Evolutionary conservation across 164 flowering plant genomes (phyloP).

Genomic region (Nelumbo lutea): DNA sequence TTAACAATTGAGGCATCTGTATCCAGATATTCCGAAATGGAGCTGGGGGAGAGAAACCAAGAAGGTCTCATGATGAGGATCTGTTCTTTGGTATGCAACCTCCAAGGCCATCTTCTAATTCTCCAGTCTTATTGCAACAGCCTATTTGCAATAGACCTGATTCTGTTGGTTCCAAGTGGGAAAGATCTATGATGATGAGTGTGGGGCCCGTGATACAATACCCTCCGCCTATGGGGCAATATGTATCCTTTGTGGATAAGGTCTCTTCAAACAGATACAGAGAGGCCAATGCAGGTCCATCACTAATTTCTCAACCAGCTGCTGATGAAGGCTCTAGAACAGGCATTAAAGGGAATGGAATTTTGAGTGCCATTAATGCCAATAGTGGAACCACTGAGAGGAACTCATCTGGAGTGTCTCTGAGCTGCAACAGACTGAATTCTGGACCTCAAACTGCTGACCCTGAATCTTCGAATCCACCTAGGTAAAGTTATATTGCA

Average conservation of each 20-base stretch:
- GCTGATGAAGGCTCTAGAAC: constrained; percentile 99
- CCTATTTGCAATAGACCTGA: constrained; percentile 37
- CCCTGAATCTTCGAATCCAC: constrained; percentile 40
- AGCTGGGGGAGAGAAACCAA: constrained; percentile 44
- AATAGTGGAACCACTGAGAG: constrained; percentile 31
- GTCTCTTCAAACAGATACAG: constrained; percentile 38
- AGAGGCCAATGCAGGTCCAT: constrained; percentile 49
- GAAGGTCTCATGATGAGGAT: constrained; percentile 57
- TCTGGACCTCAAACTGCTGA: constrained; percentile 32
- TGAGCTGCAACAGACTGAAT: constrained; percentile 35
- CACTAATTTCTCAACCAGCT: constrained; percentile 63
- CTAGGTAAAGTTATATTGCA: constrained; percentile 32
- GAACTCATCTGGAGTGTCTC: constrained; percentile 29
- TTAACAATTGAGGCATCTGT: constrained; percentile 4
- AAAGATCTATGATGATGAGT: constrained; percentile 37
- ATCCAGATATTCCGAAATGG: constrained; percentile 60
- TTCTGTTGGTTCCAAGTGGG: constrained; percentile 50
- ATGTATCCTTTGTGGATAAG: constrained; percentile 44
- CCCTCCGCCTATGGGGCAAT: constrained; percentile 42
- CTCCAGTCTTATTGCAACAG: constrained; percentile 38
- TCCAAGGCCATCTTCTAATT: constrained; percentile 40
- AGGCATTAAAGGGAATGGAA: constrained; percentile 85
- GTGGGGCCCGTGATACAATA: constrained; percentile 34
- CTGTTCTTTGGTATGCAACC: constrained; percentile 38
- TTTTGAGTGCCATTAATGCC: constrained; percentile 45